Evolutionary conservation across 768 basidiomycete species (phyloP).

Genomic region (Thelephora ganbajun): DNA sequence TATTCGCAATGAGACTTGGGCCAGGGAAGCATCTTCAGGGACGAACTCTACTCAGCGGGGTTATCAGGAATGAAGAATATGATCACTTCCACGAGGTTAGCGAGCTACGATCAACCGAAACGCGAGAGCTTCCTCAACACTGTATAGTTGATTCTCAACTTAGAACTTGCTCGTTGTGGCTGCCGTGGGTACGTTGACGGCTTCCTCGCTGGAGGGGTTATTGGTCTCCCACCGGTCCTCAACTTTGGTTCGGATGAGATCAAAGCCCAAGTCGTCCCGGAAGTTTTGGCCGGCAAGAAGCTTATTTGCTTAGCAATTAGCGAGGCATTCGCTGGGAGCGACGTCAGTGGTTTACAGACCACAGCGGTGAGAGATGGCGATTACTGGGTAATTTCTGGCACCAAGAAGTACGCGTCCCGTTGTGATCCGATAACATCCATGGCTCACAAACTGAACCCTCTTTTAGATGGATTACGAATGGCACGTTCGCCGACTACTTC

Average conservation of each 20-base stretch:
- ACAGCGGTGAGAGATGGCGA: slow-evolving; percentile 78
- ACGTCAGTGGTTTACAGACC: slow-evolving; percentile 74
- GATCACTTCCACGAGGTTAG: slow-evolving; percentile 88
- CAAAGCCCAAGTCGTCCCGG: slow-evolving; percentile 54
- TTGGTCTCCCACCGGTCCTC: slow-evolving; percentile 79
- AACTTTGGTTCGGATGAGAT: slow-evolving; percentile 78
- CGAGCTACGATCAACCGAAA: neutral
- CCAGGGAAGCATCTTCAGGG: slow-evolving; percentile 84
- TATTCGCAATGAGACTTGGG: slow-evolving; percentile 84
- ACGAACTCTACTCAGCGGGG: slow-evolving; percentile 57
- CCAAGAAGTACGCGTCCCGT: slow-evolving; percentile 60
- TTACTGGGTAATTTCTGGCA: slow-evolving; percentile 81
- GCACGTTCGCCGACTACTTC: slow-evolving; percentile 75
- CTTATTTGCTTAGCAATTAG: slow-evolving; percentile 84
- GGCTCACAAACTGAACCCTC: neutral
- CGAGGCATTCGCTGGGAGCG: slow-evolving; percentile 88
- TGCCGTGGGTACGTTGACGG: slow-evolving; percentile 85
- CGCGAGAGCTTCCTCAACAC: slow-evolving; percentile 1
- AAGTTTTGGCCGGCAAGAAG: slow-evolving; percentile 66
- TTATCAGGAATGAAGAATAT: slow-evolving; percentile 70
- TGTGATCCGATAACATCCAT: neutral
- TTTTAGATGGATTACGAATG: slow-evolving; percentile 80
- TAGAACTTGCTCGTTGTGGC: slow-evolving; percentile 72
- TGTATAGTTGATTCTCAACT: slow-evolving; percentile 56
- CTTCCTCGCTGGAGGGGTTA: slow-evolving; percentile 66